A percentile compares a stretch with the other conserved stretches of the same genome.
These are phyloP conservation scores for Candida ficus DNA, from an alignment of 805 yeast genomes.

Conservation along the genomic window DNA sequence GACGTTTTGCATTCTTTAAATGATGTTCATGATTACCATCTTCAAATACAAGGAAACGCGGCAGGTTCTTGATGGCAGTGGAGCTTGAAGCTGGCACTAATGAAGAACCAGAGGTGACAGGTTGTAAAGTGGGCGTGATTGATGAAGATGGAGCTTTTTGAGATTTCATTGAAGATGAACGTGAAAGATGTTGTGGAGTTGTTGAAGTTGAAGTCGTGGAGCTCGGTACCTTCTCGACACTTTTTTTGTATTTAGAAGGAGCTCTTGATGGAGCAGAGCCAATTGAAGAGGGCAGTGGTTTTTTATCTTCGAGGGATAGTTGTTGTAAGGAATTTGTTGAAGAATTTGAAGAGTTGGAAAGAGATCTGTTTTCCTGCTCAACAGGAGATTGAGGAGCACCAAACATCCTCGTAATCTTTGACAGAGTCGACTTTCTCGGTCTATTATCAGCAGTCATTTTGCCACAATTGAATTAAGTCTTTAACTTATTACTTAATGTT, in stretches of 20 bases:
- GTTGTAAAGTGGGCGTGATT: background rate
- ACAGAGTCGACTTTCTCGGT: slow-evolving; percentile 25
- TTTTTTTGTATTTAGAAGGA: background rate
- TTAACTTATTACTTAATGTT: too few relatives aligned
- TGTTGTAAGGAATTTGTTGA: slow-evolving; percentile 8
- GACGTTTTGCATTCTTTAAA: slow-evolving; percentile 68
- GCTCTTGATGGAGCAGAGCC: background rate
- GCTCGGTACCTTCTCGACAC: slow-evolving; percentile 1
- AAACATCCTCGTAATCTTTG: slow-evolving; percentile 27
- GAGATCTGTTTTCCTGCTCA: slow-evolving; percentile 2
- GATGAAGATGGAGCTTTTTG: background rate
- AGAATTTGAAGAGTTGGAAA: slow-evolving; percentile 7
- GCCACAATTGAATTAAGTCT: background rate
- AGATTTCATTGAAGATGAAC: background rate
- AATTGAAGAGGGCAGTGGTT: slow-evolving; percentile 8
- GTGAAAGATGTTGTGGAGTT: too few relatives aligned
- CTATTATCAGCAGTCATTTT: slow-evolving; percentile 15
- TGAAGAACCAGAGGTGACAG: slow-evolving; percentile 2
- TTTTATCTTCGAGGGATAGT: slow-evolving; percentile 6
- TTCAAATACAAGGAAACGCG: slow-evolving; percentile 50
- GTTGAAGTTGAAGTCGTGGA: background rate
- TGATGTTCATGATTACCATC: slow-evolving; percentile 81
- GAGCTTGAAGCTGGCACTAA: background rate
- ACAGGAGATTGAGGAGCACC: slow-evolving; percentile 9
- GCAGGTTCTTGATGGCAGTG: slow-evolving; percentile 7